A percentile compares a stretch with the other conserved stretches of the same genome.
phyloP scores from a whole-genome alignment of 345 rosid genomes.

The Melastoma malabathricum region DNA sequence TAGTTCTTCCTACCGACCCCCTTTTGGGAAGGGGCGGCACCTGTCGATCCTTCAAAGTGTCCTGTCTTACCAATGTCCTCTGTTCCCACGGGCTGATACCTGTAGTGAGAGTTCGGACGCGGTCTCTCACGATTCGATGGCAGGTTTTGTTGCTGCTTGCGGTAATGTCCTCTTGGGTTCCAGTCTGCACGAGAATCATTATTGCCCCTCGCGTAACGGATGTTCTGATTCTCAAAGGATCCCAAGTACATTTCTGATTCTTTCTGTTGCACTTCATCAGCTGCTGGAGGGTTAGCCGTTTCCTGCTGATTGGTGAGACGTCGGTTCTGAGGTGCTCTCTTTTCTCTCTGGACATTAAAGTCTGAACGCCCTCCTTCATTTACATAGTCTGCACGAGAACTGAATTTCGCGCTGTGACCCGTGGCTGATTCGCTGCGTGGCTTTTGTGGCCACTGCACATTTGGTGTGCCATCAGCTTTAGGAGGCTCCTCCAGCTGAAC shows the following conservation, averaged over 20 bases:
- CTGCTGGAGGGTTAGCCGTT: conserved; percentile 21
- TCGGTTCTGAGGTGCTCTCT: conserved; percentile 21
- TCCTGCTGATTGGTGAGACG: conserved; percentile 22
- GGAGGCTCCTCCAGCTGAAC: conserved; percentile 31
- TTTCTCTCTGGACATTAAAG: conserved; percentile 25
- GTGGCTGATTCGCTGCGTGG: conserved; percentile 14
- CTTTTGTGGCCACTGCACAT: conserved; percentile 13
- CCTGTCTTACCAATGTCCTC: conserved; percentile 20
- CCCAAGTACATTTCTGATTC: conserved; percentile 33
- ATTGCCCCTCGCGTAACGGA: conserved; percentile 45
- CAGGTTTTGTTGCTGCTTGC: conserved; percentile 31
- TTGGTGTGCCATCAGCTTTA: conserved; percentile 11
- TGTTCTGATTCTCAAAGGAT: conserved; percentile 34
- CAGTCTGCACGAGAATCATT: conserved; percentile 50
- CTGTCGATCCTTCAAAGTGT: conserved; percentile 35
- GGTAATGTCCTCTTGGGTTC: conserved; percentile 49
- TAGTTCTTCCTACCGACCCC: conserved; percentile 46
- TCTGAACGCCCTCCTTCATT: conserved; percentile 36
- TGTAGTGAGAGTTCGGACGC: conserved; percentile 48
- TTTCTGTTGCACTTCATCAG: conserved; percentile 21
- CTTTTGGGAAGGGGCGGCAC: conserved; percentile 26
- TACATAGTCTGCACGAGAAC: conserved; percentile 12
- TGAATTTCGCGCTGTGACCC: conserved; percentile 11
- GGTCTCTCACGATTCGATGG: conserved; percentile 45
- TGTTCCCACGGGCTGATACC: conserved; percentile 72